Evolutionary conservation across 495 filamentous ascomycete species (phyloP).

Genomic region (Lophiotrema nucula): DNA sequence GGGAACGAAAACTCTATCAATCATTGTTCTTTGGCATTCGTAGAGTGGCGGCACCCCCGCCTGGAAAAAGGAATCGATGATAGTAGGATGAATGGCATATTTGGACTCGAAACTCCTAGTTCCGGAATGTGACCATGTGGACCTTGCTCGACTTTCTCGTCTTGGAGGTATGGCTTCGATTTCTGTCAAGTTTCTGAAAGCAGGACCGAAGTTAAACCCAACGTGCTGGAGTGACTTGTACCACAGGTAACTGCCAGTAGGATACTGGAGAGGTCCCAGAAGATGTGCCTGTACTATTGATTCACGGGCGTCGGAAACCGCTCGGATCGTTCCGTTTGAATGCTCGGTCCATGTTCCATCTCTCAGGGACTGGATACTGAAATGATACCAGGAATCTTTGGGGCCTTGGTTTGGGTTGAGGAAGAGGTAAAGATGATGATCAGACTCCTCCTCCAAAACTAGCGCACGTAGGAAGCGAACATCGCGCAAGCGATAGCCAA

Average conservation of each 20-base stretch:
- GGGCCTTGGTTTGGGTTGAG: background rate
- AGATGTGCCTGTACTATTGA: background rate
- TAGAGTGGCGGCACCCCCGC: background rate
- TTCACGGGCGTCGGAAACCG: background rate
- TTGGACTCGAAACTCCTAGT: background rate
- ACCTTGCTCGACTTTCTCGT: background rate
- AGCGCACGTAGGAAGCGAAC: background rate
- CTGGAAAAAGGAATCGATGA: background rate
- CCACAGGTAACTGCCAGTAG: background rate
- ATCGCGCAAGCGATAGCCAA: background rate
- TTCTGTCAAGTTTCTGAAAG: background rate
- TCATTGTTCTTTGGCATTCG: background rate
- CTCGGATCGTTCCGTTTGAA: background rate
- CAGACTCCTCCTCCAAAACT: slow-evolving; percentile 1
- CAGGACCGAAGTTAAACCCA: slow-evolving; percentile 7
- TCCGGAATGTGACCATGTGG: background rate
- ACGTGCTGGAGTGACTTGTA: slow-evolving; percentile 1
- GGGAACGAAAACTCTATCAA: background rate
- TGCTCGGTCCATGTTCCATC: background rate
- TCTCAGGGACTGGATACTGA: background rate
- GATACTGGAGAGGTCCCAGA: background rate
- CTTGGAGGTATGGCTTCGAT: background rate
- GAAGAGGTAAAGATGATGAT: background rate
- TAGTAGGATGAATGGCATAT: background rate
- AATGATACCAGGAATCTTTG: slow-evolving; percentile 2